Base-by-base conservation (phyloP, 2,329 filamentous ascomycete species). In the Monilinia aucupariae region DNA sequence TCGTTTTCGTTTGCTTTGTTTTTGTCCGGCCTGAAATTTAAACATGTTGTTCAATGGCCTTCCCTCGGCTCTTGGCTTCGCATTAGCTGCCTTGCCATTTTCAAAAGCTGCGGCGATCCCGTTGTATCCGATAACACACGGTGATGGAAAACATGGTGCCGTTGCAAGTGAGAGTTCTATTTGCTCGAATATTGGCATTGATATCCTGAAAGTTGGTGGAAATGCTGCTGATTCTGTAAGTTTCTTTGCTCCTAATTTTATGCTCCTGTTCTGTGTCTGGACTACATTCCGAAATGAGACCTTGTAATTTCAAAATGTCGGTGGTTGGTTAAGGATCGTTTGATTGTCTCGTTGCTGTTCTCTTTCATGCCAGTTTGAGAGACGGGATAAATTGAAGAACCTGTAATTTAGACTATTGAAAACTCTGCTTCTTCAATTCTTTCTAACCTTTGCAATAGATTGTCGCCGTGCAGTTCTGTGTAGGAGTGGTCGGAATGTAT, bases 111-210 rank as follows among this genome's bases (percentile, higher is more conserved):
- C 20, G 20, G 48, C 50, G 6, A 47, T 47, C 15, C 49, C 49
- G 37, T 13, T 5, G 17, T n/a, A 55, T 15, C 34, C 59, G 17
- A 30, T 30, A 7, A 30, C 39, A 5, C 13, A 12, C 39, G 22
- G 12, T 4, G 50, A 61, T 48, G 49, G 37, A n/a, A 61, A 48
- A 32, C 32, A 47, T 45, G 89, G 89, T 30, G 89, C 87, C 41
- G 85, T 91, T 25, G 87, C 89, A 15, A 88, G 86, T 60, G 88
- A 92, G 74, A 86, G 81, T 69, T 74, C 78, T 3, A 81, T 89
- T 66, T 92, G 89, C 72, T 91, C 87, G 65, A 73, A 80, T 39
- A 87, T 91, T 69, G 89, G 89, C 2, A 81, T 83, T 32, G 80
- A 88, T 50, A 78, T 90, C 22, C 74, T 91, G 61, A 76, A 82